Conservation (phyloP, 2,329 filamentous ascomycete genomes). For the Phaeomoniella chlamydospora region DNA sequence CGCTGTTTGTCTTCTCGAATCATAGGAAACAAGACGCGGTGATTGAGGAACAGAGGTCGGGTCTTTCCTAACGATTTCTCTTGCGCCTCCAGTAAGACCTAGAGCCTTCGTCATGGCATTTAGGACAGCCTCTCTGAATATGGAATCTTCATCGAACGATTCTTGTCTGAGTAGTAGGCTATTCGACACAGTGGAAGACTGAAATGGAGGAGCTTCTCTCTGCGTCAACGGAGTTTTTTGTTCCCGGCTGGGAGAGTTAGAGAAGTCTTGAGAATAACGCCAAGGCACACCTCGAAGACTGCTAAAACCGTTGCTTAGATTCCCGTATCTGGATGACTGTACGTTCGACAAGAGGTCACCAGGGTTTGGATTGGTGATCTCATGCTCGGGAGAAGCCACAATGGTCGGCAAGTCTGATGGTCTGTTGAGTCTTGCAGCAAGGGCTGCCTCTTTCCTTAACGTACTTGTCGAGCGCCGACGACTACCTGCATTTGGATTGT, state of each 20-base stretch:
- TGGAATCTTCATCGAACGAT: slow-evolving; percentile 69
- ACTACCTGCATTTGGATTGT: slow-evolving; percentile 57
- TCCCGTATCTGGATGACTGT: slow-evolving; percentile 50
- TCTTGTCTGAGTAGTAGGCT: slow-evolving; percentile 54
- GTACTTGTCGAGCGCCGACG: slow-evolving; percentile 59
- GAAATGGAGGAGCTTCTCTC: slow-evolving; percentile 22
- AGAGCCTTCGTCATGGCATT: slow-evolving; percentile 95
- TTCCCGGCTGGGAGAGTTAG: slow-evolving; percentile 22
- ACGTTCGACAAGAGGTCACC: slow-evolving; percentile 72
- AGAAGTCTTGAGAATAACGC: slow-evolving; percentile 27
- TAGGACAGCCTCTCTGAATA: slow-evolving; percentile 80
- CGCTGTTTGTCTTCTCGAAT: slow-evolving; percentile 65
- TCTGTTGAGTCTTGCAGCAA: slow-evolving; percentile 48
- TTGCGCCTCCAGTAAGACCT: slow-evolving; percentile 52
- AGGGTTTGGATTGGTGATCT: slow-evolving; percentile 40
- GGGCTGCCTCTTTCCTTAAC: slow-evolving; percentile 63
- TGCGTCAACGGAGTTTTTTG: slow-evolving; percentile 26
- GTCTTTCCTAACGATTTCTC: slow-evolving; percentile 35
- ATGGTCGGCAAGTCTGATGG: not conserved
- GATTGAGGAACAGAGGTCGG: slow-evolving; percentile 68
- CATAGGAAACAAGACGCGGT: slow-evolving; percentile 69
- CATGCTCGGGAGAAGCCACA: slow-evolving; percentile 11
- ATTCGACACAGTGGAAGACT: slow-evolving; percentile 13
- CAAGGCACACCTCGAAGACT: slow-evolving; percentile 19
- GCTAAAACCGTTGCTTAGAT: slow-evolving; percentile 27